Evolutionary conservation across 2,329 filamentous ascomycete genomes (phyloP).

Genomic region (Penicillium sp.): DNA sequence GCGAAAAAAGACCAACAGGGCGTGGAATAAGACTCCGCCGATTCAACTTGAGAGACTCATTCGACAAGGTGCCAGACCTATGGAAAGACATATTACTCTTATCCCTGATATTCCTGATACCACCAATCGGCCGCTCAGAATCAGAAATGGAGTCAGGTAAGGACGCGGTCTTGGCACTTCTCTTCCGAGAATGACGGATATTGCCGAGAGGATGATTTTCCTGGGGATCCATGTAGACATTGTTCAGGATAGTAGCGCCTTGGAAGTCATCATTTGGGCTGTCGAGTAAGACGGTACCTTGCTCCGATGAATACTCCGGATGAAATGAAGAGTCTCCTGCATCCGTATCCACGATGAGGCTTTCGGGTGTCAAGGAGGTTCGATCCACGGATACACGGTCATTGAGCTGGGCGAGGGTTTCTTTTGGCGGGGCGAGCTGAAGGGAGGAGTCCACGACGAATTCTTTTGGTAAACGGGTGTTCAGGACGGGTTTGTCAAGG

Average conservation of each 20-base stretch:
- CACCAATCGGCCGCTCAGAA: conserved; percentile 11
- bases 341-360: neutral
- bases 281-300: neutral
- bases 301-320: neutral
- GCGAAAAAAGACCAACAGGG: neutral
- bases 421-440: too few species aligned
- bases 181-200: conserved; percentile 22
- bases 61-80: neutral
- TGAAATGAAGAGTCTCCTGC: neutral
- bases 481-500: neutral
- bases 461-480: neutral
- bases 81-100: neutral
- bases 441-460: neutral
- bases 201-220: neutral
- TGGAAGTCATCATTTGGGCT: neutral
- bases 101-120: conserved; percentile 5
- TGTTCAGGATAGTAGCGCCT: neutral
- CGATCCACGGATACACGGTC: neutral
- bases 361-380: neutral
- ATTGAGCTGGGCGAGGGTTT: neutral
- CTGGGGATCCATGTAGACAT: neutral
- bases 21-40: conserved; percentile 14
- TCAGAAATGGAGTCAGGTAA: conserved; percentile 29
- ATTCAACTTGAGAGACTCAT: neutral
- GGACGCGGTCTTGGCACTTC: conserved; percentile 29